Conservation (phyloP, 192 early-diverging fungal species). For the Dissophora ornata region DNA sequence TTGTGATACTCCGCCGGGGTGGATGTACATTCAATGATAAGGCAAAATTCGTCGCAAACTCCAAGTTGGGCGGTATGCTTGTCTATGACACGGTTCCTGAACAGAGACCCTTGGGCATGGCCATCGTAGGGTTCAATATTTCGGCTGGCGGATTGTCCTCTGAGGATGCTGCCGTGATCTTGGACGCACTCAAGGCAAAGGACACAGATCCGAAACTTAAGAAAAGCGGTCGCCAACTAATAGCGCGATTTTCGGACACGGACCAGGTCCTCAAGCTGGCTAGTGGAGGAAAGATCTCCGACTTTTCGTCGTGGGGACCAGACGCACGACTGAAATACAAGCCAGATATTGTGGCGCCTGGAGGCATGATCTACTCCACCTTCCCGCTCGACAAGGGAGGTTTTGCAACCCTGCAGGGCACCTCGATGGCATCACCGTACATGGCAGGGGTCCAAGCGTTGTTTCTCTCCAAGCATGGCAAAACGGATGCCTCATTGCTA, state of each 20-base stretch:
- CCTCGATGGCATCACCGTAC: conserved; percentile 77
- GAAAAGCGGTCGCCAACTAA: background rate
- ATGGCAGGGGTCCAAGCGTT: conserved; percentile 54
- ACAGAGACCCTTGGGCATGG: conserved; percentile 22
- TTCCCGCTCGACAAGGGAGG: conserved; percentile 57
- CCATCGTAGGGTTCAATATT: conserved; percentile 56
- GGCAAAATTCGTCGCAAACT: conserved; percentile 56
- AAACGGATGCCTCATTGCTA: conserved; percentile 13
- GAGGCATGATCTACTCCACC: conserved; percentile 71
- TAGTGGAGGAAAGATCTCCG: conserved; percentile 74
- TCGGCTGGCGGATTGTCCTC: conserved; percentile 66
- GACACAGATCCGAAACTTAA: background rate
- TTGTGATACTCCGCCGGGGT: conserved; percentile 78
- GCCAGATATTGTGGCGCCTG: conserved; percentile 69
- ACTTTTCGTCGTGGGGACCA: conserved; percentile 81
- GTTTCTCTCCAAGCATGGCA: conserved; percentile 22
- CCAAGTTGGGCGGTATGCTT: conserved; percentile 67
- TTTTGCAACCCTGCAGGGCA: conserved; percentile 59
- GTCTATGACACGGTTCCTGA: conserved; percentile 52
- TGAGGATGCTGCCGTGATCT: conserved; percentile 60
- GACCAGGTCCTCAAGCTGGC: conserved; percentile 54
- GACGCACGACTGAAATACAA: conserved; percentile 73
- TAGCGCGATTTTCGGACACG: conserved; percentile 61
- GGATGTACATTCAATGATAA: conserved; percentile 76
- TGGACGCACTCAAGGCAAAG: conserved; percentile 53